Percentiles rank a stretch among this genome's conserved stretches.
Conservation (phyloP, 331 rosid species). For the Quercus tomentella region DNA sequence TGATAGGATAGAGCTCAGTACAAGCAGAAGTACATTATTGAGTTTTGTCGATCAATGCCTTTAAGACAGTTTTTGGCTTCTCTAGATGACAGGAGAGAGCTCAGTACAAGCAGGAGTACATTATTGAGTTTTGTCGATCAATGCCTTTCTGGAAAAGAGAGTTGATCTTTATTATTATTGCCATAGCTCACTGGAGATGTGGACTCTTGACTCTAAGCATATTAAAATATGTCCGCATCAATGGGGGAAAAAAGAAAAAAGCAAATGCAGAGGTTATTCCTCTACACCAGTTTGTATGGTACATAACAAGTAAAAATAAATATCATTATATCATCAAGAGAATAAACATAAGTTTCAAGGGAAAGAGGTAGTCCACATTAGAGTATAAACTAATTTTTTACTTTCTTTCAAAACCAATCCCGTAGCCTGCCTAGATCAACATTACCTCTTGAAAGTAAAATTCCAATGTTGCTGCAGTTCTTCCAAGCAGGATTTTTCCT, state of each 20-base stretch:
- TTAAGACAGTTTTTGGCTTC: too few species aligned
- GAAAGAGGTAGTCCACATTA: conserved; percentile 1
- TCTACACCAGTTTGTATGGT: neutral
- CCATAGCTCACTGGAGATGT: too few species aligned
- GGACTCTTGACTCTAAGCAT: too few species aligned
- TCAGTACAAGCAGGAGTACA: too few species aligned
- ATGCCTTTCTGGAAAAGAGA: neutral
- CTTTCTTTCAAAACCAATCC: conserved; percentile 50
- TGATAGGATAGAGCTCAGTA: too few species aligned
- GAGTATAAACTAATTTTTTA: neutral
- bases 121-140: too few species aligned
- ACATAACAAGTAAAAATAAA: neutral
- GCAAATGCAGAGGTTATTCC: neutral
- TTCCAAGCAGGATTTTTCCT: conserved; percentile 64
- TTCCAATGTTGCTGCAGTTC: conserved; percentile 64
- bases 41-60: too few species aligned
- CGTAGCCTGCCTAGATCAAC: conserved; percentile 65
- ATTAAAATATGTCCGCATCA: neutral
- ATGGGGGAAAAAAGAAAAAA: neutral
- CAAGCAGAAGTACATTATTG: too few species aligned
- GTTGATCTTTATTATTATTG: neutral
- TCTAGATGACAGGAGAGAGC: too few species aligned
- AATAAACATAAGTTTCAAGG: neutral
- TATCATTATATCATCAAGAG: neutral
- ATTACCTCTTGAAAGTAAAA: conserved; percentile 83